These are phyloP conservation scores for Eucalyptus guilfoylei DNA, from an alignment of 345 rosid species.

Conservation along the genomic window DNA sequence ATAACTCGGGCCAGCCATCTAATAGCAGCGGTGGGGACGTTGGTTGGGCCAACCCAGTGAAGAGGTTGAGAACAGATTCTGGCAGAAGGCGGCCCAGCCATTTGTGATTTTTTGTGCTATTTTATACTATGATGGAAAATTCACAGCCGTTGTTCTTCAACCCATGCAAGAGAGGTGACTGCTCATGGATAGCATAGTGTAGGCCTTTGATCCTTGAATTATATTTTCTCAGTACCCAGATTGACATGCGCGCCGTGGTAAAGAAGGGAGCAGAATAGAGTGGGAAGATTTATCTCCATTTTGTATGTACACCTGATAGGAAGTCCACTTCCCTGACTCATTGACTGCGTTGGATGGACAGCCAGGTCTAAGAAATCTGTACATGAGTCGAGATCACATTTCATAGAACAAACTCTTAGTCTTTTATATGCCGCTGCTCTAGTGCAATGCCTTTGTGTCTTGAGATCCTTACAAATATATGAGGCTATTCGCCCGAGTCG, in stretches of 20 bases:
- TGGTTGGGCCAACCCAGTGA: constrained; percentile 99
- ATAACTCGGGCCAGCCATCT: constrained; percentile 45
- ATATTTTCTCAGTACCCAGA: not conserved
- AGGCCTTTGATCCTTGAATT: not conserved
- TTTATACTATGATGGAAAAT: not conserved
- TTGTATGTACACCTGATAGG: not conserved
- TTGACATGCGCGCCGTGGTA: not conserved
- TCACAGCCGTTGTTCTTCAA: not conserved
- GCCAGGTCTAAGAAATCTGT: not conserved
- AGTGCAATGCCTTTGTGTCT: not conserved
- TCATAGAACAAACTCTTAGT: not conserved
- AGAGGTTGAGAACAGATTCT: constrained; percentile 87
- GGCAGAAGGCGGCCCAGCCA: constrained; percentile 93
- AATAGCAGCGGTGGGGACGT: constrained; percentile 38
- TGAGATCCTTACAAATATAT: not conserved
- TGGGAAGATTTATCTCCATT: not conserved
- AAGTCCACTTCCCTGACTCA: not conserved
- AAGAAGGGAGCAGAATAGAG: not conserved
- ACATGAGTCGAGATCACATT: not conserved
- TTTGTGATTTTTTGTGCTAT: constrained; percentile 23
- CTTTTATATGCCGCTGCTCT: not conserved
- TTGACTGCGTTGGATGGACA: not conserved
- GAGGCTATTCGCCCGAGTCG: not conserved
- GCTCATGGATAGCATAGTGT: not conserved
- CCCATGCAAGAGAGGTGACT: not conserved